phyloP scores from a whole-genome alignment of 2,329 filamentous ascomycete genomes.

The Aspergillus ochraceoroseus region DNA sequence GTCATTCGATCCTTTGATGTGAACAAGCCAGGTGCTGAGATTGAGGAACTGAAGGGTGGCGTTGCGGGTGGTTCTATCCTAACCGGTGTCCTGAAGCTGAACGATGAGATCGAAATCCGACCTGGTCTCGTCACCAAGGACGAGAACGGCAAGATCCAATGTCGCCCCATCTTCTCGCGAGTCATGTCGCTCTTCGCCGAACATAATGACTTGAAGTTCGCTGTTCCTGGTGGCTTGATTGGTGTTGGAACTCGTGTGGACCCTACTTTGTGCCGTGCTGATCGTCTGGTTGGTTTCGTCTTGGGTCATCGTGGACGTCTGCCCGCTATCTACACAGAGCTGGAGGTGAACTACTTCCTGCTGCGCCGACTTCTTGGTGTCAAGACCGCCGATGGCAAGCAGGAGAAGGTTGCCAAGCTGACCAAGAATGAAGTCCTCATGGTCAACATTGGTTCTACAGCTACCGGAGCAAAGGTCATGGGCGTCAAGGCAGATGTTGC shows the following conservation, averaged over 20 bases:
- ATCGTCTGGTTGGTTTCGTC: constrained; percentile 97
- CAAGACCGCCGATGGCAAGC: constrained; percentile 95
- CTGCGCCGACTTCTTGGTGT: constrained; percentile 91
- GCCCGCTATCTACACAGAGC: constrained; percentile 94
- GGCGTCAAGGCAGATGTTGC: constrained; percentile 97
- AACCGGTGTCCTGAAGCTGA: constrained; percentile 92
- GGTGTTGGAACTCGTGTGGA: constrained; percentile 98
- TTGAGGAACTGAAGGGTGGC: constrained; percentile 96
- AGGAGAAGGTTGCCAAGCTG: constrained; percentile 97
- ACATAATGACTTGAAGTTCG: constrained; percentile 97
- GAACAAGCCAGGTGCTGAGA: constrained; percentile 98
- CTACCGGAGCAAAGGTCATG: constrained; percentile 93
- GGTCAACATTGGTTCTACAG: constrained; percentile 98
- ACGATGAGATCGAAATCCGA: constrained; percentile 96
- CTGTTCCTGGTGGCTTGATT: constrained; percentile 93
- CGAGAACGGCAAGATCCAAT: constrained; percentile 87
- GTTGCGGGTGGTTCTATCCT: constrained; percentile 96
- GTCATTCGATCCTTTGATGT: constrained; percentile 99
- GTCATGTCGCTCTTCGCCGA: constrained; percentile 95
- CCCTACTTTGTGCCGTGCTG: constrained; percentile 94
- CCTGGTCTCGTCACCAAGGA: constrained; percentile 98
- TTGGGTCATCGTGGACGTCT: constrained; percentile 89
- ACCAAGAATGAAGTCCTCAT: constrained; percentile 98
- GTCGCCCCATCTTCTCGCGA: constrained; percentile 93
- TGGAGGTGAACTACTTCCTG: constrained; percentile 99